Conservation (phyloP, 768 basidiomycete genomes). For the Hypsizygus marmoreus region DNA sequence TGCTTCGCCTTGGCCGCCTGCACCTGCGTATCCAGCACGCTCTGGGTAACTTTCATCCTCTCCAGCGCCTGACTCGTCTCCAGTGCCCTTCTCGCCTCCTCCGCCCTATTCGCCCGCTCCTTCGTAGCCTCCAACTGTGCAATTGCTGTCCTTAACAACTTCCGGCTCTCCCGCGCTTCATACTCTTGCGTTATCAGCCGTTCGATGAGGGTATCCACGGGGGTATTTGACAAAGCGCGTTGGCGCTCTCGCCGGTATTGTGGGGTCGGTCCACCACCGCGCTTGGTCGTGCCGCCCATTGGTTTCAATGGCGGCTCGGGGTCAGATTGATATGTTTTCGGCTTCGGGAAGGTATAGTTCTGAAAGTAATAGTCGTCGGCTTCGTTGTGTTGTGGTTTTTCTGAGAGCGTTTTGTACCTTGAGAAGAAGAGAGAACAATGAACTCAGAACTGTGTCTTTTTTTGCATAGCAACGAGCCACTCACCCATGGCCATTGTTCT, state of each 20-base stretch:
- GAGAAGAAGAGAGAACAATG: too few species aligned
- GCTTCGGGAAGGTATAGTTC: too few species aligned
- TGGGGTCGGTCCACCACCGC: slow-evolving; percentile 10
- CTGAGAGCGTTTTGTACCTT: too few species aligned
- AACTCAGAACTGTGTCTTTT: too few species aligned
- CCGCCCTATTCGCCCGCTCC: slow-evolving; percentile 16
- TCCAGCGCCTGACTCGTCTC: slow-evolving; percentile 25
- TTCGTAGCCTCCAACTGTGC: slow-evolving; percentile 25
- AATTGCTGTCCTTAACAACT: slow-evolving; percentile 27
- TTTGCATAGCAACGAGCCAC: too few species aligned
- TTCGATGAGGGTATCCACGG: slow-evolving; percentile 27
- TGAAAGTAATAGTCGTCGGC: too few species aligned
- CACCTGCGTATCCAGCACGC: slow-evolving; percentile 28
- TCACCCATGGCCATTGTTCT: too few species aligned
- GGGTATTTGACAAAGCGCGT: slow-evolving; percentile 24
- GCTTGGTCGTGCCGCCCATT: slow-evolving; percentile 1
- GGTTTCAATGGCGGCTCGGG: slow-evolving; percentile 6
- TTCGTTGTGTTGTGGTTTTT: too few species aligned
- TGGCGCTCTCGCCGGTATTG: slow-evolving; percentile 25
- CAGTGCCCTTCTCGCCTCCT: slow-evolving; percentile 12
- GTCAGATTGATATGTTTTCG: not conserved
- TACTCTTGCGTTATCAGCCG: slow-evolving; percentile 27
- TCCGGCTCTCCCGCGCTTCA: slow-evolving; percentile 27
- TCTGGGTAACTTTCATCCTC: slow-evolving; percentile 26
- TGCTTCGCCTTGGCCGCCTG: slow-evolving; percentile 25